Evolutionary conservation across 208 protist genomes (phyloP), one percentile per base, ranked within the genome.

Genomic region (Borovskyia barvae): DNA sequence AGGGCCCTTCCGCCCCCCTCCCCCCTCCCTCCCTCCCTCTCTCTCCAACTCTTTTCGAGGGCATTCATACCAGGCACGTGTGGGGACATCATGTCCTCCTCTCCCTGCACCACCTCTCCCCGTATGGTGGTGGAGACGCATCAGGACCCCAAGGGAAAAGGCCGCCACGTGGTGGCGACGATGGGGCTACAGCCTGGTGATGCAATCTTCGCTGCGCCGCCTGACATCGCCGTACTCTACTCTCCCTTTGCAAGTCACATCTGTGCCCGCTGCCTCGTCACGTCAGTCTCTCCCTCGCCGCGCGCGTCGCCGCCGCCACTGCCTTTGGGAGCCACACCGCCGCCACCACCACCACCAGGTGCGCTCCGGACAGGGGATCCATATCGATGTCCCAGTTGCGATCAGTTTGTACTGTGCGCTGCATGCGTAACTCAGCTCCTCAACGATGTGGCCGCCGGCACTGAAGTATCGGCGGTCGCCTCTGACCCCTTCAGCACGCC

Each of bases 181-280:
- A 60, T 37, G 1, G 65, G 56, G 4, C 58, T 86, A 46, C 52
- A 56, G 28, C 51, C 61, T 8, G 75, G 76, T 15, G 42, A 64
- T 28, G 49, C 71, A 11, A 66, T 91, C 45, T 69, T 76, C 35
- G 63, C 57, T 30, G 50, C 69, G 2, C 66, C 51, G 2, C 81
- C 85, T 4, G 82, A 88, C 60, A 73, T 91, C 22, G 69, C 83
- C 0, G 75, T 87, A 26, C 60, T 93, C 1, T 93, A 93, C 66
- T 90, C 80, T 6, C 58, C 77, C 6, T 88, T 83, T 46, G 80
- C 77, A 2, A 25, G 53, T 14, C 43, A 69, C 19, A 59, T 71
- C 30, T 93, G 87, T 29, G 75, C 79, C 9, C 73, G 67, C 32
- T 93, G 87, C 60, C 86, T 88, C 40, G 56, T 65, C 20, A 43